These are phyloP conservation scores for Candida sojae DNA, from an alignment of 1,139 yeast genomes.

Conservation along the genomic window DNA sequence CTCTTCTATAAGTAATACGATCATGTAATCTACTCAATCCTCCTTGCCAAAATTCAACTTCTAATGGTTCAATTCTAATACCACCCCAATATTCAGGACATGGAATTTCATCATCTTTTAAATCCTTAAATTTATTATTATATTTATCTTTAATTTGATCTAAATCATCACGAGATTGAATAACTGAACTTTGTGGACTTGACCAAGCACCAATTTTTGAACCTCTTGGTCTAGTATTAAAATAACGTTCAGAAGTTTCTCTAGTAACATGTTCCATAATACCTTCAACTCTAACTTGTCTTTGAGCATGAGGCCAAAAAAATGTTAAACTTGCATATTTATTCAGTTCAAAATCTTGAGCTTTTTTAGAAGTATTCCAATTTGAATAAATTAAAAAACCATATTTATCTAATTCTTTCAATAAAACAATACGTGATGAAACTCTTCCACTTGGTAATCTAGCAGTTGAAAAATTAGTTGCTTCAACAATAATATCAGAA, in stretches of 20 bases:
- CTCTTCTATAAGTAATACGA: constrained; percentile 73
- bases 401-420: constrained; percentile 82
- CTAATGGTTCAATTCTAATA: constrained; percentile 79
- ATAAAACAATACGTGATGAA: constrained; percentile 76
- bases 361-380: constrained; percentile 86
- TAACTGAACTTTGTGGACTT: constrained; percentile 75
- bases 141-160: constrained; percentile 51
- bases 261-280: constrained; percentile 68
- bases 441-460: constrained; percentile 85
- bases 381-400: constrained; percentile 92
- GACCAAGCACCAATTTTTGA: constrained; percentile 98
- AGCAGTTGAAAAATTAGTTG: constrained; percentile 82
- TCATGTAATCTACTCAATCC: constrained; percentile 89
- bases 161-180: constrained; percentile 61
- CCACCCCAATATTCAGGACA: constrained; percentile 99
- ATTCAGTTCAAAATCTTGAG: constrained; percentile 67
- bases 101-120: constrained; percentile 63
- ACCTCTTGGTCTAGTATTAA: constrained; percentile 85
- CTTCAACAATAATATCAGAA: constrained; percentile 64
- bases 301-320: constrained; percentile 88
- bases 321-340: constrained; percentile 84
- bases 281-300: constrained; percentile 95
- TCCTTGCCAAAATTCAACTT: constrained; percentile 98
- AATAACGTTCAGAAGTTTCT: constrained; percentile 77
- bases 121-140: constrained; percentile 59